A percentile compares a stretch with the other conserved stretches of the same genome.
These are phyloP conservation scores for Lagenidium giganteum DNA, from an alignment of 352 stramenopile species.

Conservation along the genomic window DNA sequence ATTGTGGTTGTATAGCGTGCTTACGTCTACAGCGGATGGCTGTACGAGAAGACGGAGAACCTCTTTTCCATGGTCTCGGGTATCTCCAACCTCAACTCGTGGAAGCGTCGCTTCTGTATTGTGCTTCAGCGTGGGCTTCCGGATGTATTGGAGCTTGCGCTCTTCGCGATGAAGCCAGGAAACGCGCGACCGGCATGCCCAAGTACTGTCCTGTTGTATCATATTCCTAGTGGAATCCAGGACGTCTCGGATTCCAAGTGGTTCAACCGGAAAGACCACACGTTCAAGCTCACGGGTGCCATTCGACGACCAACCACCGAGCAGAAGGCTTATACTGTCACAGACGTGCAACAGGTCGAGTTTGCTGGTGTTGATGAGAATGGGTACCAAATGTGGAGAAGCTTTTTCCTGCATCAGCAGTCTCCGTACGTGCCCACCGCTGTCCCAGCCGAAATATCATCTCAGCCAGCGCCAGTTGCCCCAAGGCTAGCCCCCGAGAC, in stretches of 20 bases:
- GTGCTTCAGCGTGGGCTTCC: slow-evolving; percentile 58
- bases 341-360: no score
- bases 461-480: not conserved
- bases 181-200: slow-evolving; percentile 45
- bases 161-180: slow-evolving; percentile 51
- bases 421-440: slow-evolving; percentile 13
- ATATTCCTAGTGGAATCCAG: slow-evolving; percentile 39
- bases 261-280: slow-evolving; percentile 67
- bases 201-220: slow-evolving; percentile 53
- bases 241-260: slow-evolving; percentile 46
- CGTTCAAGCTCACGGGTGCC: slow-evolving; percentile 43
- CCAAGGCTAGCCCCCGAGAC: no score
- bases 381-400: slow-evolving; percentile 44
- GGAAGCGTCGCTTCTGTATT: slow-evolving; percentile 49
- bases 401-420: slow-evolving; percentile 57
- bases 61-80: slow-evolving; percentile 21
- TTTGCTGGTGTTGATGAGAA: slow-evolving; percentile 49
- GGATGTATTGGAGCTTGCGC: slow-evolving; percentile 60
- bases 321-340: no score
- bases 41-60: slow-evolving; percentile 27
- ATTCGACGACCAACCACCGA: slow-evolving; percentile 11
- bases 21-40: slow-evolving; percentile 23
- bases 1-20: slow-evolving; percentile 13
- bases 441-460: not conserved
- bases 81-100: slow-evolving; percentile 23